These are phyloP conservation scores for Apiospora pterosperma DNA, from an alignment of 2,329 filamentous ascomycete genomes.

Conservation along the genomic window DNA sequence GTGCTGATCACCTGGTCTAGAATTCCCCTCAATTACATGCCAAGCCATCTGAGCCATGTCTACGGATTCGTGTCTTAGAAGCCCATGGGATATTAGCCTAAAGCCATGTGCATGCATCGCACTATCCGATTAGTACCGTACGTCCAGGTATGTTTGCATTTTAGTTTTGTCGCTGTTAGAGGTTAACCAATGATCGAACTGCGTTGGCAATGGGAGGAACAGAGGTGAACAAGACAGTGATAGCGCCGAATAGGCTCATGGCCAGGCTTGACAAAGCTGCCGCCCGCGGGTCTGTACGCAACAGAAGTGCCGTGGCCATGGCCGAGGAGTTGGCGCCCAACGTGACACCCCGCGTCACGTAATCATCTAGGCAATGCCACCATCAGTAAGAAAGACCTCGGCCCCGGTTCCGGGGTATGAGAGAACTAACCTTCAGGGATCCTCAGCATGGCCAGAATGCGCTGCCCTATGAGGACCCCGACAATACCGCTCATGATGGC, in stretches of 20 bases:
- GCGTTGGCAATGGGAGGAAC: conserved; percentile 49
- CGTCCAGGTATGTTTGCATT: neutral
- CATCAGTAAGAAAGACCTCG: neutral
- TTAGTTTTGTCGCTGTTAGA: conserved; percentile 18
- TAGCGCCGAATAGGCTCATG: conserved; percentile 59
- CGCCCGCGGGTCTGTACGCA: conserved; percentile 54
- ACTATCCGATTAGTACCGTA: neutral
- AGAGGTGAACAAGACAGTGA: conserved; percentile 56
- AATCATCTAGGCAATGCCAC: conserved; percentile 44
- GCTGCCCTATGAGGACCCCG: conserved; percentile 52
- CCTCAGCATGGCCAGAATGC: conserved; percentile 43
- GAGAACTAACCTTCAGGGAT: conserved; percentile 47
- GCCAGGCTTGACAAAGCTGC: conserved; percentile 57
- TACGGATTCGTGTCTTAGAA: neutral
- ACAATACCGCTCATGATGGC: conserved; percentile 58
- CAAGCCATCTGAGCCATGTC: neutral
- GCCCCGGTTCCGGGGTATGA: neutral
- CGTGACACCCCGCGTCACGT: conserved; percentile 59
- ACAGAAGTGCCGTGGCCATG: conserved; percentile 54
- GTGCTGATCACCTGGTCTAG: neutral
- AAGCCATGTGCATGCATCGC: neutral
- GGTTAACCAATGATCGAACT: conserved; percentile 44
- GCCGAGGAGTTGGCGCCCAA: conserved; percentile 59
- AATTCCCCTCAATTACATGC: neutral
- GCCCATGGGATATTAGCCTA: neutral